Evolutionary conservation across 1,284 basidiomycete species (phyloP), one percentile per base, ranked within the genome.

Genomic region (Ganoderma resinaceum): DNA sequence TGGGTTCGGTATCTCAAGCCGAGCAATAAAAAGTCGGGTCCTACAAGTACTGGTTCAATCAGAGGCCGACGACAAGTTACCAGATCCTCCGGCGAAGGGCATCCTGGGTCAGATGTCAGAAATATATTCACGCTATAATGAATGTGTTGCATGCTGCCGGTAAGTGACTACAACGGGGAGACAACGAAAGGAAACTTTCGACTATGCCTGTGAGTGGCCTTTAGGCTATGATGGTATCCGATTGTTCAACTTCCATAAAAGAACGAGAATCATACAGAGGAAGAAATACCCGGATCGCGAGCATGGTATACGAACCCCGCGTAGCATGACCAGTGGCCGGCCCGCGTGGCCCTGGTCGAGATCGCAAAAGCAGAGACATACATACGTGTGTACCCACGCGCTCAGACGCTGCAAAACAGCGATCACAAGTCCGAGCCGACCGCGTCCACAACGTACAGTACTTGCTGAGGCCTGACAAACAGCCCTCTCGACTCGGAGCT

Each of bases 391-490:
- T 14, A 7, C 37, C 40, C 40, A 52, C 26, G 20, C 40, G 29
- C 20, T 16, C 35, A n/a, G 12, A 23, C 5, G n/a, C 23, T 31
- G n/a, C 46, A 49, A 49, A 16, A 52, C 23, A 52, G 52, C 33
- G 20, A 49, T 74, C 63, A 74, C 40, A 83, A 73, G 71, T 84
- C 83, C 6, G 80, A 78, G 5, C 83, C 85, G 26, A 86, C 85
- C 61, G 93, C 93, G 76, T 94, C 91, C 42, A 94, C 87, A 29
- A 94, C 92, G 76, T 94, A 94, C 62, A 94, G 80, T 64, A 94
- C 92, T 77, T 94, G 92, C 79, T 92, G 91, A 11, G 92, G 92
- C 66, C 92, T 81, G 49, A 94, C 92, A 76, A 94, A 94, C 52
- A 94, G 76, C 2, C 92, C 93, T 73, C 92, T 82, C 1, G 89